Percentiles rank a stretch among this genome's conserved stretches.
Conservation (phyloP, 2,329 filamentous ascomycete species). For the Helotiales sp. region DNA sequence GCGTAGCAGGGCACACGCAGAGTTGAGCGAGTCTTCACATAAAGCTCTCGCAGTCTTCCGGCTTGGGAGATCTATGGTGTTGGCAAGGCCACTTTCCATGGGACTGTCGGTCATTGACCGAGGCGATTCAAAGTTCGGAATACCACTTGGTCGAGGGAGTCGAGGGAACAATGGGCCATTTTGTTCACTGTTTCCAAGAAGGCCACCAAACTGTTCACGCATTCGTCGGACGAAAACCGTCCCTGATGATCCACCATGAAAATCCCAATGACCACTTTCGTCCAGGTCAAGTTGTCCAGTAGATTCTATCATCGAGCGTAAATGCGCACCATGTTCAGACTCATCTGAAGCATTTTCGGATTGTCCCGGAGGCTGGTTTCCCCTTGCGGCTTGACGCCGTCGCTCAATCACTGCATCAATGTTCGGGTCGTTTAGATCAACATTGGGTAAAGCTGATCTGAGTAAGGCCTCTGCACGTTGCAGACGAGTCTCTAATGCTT, state of each 20-base stretch:
- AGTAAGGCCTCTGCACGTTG: slow-evolving; percentile 73
- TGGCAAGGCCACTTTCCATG: slow-evolving; percentile 39
- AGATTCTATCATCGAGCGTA: slow-evolving; percentile 94
- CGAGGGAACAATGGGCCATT: slow-evolving; percentile 61
- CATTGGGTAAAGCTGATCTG: slow-evolving; percentile 64
- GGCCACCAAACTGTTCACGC: slow-evolving; percentile 82
- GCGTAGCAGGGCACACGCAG: slow-evolving; percentile 63
- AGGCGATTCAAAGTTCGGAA: slow-evolving; percentile 40
- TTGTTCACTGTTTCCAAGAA: slow-evolving; percentile 65
- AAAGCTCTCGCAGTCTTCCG: slow-evolving; percentile 59
- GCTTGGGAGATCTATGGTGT: slow-evolving; percentile 69
- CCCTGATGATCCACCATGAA: slow-evolving; percentile 91
- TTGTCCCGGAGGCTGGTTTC: slow-evolving; percentile 26
- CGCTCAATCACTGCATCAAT: slow-evolving; percentile 79
- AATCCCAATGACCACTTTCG: slow-evolving; percentile 91
- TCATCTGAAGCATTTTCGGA: slow-evolving; percentile 19
- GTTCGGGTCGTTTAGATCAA: slow-evolving; percentile 79
- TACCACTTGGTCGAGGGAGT: slow-evolving; percentile 51
- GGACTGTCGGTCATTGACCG: slow-evolving; percentile 41
- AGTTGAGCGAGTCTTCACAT: slow-evolving; percentile 61
- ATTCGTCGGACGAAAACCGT: slow-evolving; percentile 86
- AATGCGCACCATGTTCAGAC: slow-evolving; percentile 67
- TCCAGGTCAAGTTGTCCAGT: slow-evolving; percentile 91
- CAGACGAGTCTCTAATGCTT: slow-evolving; percentile 70
- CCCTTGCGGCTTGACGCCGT: slow-evolving; percentile 48